Conservation (phyloP, 257 asterid genomes). For the Solanum ossicruentum region DNA sequence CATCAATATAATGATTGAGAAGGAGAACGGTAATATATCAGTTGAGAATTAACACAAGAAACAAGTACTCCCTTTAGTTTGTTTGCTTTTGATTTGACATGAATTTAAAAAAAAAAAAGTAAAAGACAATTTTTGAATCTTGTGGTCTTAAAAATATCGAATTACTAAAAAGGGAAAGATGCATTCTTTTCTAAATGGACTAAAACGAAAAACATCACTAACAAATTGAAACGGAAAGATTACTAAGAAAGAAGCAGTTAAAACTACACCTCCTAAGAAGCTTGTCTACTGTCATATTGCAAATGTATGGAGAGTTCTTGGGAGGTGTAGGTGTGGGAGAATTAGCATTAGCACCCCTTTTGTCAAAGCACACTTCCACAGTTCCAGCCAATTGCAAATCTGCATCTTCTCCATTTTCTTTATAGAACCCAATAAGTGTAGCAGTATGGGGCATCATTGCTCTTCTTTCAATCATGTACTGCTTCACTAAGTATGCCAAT, state of each 20-base stretch:
- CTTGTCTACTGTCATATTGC: slow-evolving; percentile 87
- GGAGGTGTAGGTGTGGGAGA: slow-evolving; percentile 87
- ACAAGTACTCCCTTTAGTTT: neutral
- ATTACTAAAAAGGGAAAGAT: neutral
- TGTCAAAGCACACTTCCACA: slow-evolving; percentile 65
- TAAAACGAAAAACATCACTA: neutral
- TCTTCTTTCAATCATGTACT: slow-evolving; percentile 73
- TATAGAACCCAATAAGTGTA: slow-evolving; percentile 69
- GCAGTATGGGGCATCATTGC: slow-evolving; percentile 58
- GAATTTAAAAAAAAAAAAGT: no score
- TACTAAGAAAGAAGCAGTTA: neutral
- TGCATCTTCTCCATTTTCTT: slow-evolving; percentile 33
- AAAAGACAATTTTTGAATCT: neutral
- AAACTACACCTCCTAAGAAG: slow-evolving; percentile 51
- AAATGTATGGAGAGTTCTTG: slow-evolving; percentile 67
- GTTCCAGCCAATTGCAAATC: slow-evolving; percentile 84
- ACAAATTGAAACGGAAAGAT: neutral
- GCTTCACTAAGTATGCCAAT: slow-evolving; percentile 66
- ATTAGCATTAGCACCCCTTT: slow-evolving; percentile 60
- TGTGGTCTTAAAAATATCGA: neutral
- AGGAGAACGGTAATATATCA: neutral
- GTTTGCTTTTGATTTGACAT: neutral
- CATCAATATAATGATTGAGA: neutral
- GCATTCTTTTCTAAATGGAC: neutral
- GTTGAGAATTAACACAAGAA: neutral